These are phyloP conservation scores for Pontederia paniculata DNA, from an alignment of 176 grass and related monocot species.

Conservation along the genomic window DNA sequence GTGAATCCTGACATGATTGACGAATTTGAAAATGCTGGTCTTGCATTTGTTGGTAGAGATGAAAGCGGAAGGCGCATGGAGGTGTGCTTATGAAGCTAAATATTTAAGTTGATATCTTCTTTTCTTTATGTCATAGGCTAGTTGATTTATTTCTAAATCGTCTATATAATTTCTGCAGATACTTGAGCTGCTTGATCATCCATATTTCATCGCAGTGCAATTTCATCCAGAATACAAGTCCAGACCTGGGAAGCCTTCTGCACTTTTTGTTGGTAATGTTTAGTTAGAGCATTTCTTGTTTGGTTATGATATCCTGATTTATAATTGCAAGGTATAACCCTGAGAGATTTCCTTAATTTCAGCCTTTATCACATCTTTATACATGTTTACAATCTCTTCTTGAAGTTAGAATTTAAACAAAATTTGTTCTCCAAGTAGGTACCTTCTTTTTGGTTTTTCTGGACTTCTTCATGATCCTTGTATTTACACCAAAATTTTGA, in stretches of 20 bases:
- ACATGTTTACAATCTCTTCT: no score
- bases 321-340: background rate
- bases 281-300: background rate
- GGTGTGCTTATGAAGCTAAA: constrained; percentile 14
- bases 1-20: constrained; percentile 44
- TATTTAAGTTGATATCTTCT: background rate
- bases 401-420: no score
- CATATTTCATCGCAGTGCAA: constrained; percentile 41
- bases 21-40: constrained; percentile 36
- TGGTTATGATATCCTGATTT: background rate
- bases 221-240: constrained; percentile 53
- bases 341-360: background rate
- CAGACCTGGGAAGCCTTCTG: constrained; percentile 34
- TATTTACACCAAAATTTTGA: no score
- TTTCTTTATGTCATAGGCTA: background rate
- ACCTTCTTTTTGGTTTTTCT: no score
- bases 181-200: constrained; percentile 34
- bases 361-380: background rate
- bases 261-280: constrained; percentile 31
- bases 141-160: background rate
- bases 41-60: constrained; percentile 40
- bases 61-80: constrained; percentile 40
- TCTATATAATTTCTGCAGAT: constrained; percentile 20
- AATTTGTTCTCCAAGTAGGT: no score
- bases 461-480: no score